phyloP scores from a whole-genome alignment of 768 basidiomycete genomes.

The Pisolithus sp. region DNA sequence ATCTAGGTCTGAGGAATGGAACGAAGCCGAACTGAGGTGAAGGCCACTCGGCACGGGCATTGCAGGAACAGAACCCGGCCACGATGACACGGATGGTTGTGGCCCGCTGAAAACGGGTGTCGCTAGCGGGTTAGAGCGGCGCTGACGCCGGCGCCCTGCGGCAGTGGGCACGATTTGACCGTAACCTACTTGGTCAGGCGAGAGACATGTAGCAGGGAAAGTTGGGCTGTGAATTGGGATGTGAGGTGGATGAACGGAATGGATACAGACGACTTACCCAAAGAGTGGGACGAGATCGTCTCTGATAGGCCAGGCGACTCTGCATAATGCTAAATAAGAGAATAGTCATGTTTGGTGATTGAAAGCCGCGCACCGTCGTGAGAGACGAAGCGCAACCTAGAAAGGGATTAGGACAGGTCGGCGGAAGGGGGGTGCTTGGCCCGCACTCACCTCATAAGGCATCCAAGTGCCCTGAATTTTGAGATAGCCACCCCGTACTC shows the following conservation, averaged over 20 bases:
- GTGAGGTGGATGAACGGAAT: not conserved
- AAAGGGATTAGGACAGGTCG: slow-evolving; percentile 7
- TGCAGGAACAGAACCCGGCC: slow-evolving; percentile 43
- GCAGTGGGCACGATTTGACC: slow-evolving; percentile 70
- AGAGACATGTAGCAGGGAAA: slow-evolving; percentile 77
- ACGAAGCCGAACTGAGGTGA: slow-evolving; percentile 11
- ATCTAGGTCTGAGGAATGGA: slow-evolving; percentile 20
- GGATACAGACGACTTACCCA: slow-evolving; percentile 45
- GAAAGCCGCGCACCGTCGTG: slow-evolving; percentile 57
- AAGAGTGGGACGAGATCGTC: slow-evolving; percentile 84
- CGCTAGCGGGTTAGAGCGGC: slow-evolving; percentile 43
- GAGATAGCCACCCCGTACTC: slow-evolving; percentile 82
- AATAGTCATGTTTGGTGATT: slow-evolving; percentile 3
- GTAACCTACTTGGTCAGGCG: slow-evolving; percentile 81
- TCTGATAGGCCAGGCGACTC: slow-evolving; percentile 85
- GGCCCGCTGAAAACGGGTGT: slow-evolving; percentile 26
- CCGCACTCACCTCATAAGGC: slow-evolving; percentile 68
- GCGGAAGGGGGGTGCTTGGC: slow-evolving; percentile 3
- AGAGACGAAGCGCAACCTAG: slow-evolving; percentile 72
- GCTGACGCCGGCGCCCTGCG: slow-evolving; percentile 53
- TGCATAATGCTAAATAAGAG: slow-evolving; percentile 25
- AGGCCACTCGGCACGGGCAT: slow-evolving; percentile 21
- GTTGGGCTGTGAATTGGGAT: slow-evolving; percentile 49
- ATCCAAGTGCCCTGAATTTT: slow-evolving; percentile 95
- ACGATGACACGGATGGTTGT: slow-evolving; percentile 32